Evolutionary conservation across 441 rosid species (phyloP).

Genomic region (Arabidopsis lyrata): DNA sequence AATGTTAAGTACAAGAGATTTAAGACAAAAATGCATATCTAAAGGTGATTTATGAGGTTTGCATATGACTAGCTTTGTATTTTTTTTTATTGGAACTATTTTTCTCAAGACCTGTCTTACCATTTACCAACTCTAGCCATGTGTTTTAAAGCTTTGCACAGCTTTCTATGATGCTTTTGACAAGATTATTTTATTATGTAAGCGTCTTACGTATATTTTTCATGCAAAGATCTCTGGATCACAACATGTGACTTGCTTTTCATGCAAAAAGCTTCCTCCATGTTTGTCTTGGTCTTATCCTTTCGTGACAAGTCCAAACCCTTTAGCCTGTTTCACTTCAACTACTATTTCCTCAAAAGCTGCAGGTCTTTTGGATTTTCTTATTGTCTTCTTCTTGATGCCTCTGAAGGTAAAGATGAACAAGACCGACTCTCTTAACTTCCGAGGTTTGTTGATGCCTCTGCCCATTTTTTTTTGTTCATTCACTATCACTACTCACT

Average conservation of each 20-base stretch:
- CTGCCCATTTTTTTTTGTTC: not conserved
- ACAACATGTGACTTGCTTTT: conserved; percentile 45
- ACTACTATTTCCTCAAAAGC: conserved; percentile 38
- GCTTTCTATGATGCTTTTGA: conserved; percentile 40
- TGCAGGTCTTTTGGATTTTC: conserved; percentile 25
- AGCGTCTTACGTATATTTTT: conserved; percentile 29
- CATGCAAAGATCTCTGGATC: conserved; percentile 46
- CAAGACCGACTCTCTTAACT: conserved; percentile 14
- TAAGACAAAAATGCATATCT: conserved; percentile 33
- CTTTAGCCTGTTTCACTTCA: conserved; percentile 22
- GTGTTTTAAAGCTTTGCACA: conserved; percentile 40
- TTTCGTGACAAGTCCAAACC: conserved; percentile 32
- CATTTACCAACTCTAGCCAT: conserved; percentile 44
- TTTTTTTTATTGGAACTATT: not conserved
- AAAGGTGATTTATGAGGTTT: conserved; percentile 6
- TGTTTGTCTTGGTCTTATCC: conserved; percentile 33
- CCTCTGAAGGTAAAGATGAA: conserved; percentile 28
- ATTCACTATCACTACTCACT: not conserved
- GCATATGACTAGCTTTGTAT: conserved; percentile 20
- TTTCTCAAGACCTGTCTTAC: conserved; percentile 30
- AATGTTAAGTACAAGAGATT: conserved; percentile 13
- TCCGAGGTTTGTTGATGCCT: conserved; percentile 33
- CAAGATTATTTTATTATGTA: conserved; percentile 25
- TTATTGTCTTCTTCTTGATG: conserved; percentile 23
- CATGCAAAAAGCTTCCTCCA: conserved; percentile 43